Conservation (phyloP, 1,284 basidiomycete species). For the Anthracocystis setariae region DNA sequence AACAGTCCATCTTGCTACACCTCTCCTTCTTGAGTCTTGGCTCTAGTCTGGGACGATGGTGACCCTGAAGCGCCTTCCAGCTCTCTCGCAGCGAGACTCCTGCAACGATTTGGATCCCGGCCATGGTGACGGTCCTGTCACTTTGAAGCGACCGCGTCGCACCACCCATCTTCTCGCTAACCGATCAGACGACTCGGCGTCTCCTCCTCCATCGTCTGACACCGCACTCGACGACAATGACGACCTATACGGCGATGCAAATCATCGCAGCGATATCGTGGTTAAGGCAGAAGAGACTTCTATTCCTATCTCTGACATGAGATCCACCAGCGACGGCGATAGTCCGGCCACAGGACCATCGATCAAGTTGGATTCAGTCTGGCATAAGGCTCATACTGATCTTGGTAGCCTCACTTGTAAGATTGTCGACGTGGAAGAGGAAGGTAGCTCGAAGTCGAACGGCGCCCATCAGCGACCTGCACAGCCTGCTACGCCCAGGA, state of each 20-base stretch:
- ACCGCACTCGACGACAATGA: slow-evolving; percentile 1
- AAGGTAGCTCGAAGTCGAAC: no score
- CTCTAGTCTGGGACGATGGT: slow-evolving; percentile 10
- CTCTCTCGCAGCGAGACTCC: slow-evolving; percentile 21
- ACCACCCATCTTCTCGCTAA: slow-evolving; percentile 25
- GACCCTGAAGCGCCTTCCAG: slow-evolving; percentile 26
- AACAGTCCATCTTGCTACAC: no score
- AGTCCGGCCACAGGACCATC: neutral
- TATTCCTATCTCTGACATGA: slow-evolving; percentile 12
- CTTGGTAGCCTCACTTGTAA: neutral
- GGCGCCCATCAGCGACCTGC: neutral
- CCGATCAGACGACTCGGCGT: slow-evolving; percentile 3
- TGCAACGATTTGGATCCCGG: neutral
- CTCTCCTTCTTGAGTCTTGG: no score
- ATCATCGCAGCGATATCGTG: neutral
- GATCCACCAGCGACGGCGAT: slow-evolving; percentile 10
- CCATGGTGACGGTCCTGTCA: neutral
- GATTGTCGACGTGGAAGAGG: neutral
- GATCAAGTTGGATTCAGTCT: neutral
- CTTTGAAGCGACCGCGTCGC: slow-evolving; percentile 4
- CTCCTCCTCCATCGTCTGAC: neutral
- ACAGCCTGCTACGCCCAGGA: slow-evolving; percentile 24
- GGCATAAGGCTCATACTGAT: neutral
- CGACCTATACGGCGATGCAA: no score
- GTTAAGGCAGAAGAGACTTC: slow-evolving; percentile 1